Conservation (phyloP, 495 filamentous ascomycete genomes). For the Baudoinia panamericana region DNA sequence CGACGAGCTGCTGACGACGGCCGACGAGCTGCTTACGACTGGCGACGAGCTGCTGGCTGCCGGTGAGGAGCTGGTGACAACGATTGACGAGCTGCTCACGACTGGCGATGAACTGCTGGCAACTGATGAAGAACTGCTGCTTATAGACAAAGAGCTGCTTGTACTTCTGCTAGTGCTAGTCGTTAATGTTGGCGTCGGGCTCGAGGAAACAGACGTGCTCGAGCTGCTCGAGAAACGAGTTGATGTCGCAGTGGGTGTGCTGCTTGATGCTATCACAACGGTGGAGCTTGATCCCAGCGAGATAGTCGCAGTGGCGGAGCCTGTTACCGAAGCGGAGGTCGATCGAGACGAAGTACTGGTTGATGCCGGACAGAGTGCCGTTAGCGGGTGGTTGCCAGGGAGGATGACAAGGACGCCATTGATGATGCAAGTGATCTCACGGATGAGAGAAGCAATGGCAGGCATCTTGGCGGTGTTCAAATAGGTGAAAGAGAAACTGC, state of each 20-base stretch:
- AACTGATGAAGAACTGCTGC: too few relatives aligned
- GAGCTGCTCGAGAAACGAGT: constrained; percentile 2
- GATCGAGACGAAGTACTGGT: background rate
- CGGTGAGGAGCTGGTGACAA: too few relatives aligned
- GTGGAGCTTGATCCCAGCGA: constrained; percentile 4
- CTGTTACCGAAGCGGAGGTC: background rate
- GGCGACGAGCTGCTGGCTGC: too few relatives aligned
- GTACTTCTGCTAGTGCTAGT: too few relatives aligned
- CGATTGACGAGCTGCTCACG: too few relatives aligned
- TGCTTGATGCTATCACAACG: background rate
- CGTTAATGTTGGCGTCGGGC: too few relatives aligned
- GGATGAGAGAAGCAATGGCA: constrained; percentile 1
- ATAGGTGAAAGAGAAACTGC: background rate
- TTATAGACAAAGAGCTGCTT: too few relatives aligned
- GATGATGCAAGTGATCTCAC: constrained; percentile 3
- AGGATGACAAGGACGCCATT: background rate
- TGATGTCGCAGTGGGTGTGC: background rate
- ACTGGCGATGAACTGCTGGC: too few relatives aligned
- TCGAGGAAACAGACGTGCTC: background rate
- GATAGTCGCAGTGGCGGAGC: background rate
- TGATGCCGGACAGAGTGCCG: constrained; percentile 1
- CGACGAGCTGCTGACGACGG: too few relatives aligned
- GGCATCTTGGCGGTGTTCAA: background rate
- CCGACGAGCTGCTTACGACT: too few relatives aligned
- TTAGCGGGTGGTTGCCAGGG: background rate